phyloP scores from a whole-genome alignment of 2,329 filamentous ascomycete species.

The Nemania serpens region DNA sequence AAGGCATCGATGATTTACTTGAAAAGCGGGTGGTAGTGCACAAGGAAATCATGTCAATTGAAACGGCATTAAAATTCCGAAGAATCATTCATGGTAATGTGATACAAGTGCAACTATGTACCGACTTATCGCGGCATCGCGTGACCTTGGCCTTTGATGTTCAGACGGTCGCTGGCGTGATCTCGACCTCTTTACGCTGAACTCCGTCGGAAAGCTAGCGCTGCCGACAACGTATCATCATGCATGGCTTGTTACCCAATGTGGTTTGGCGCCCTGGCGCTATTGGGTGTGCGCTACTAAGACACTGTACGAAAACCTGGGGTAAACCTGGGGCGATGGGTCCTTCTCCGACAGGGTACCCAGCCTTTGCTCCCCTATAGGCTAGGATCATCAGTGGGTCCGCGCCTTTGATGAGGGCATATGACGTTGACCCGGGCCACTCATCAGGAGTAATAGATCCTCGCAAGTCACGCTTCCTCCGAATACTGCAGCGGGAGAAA shows the following conservation, averaged over 20 bases:
- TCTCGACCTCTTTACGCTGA: conserved; percentile 21
- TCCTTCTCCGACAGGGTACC: neutral
- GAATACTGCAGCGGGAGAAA: neutral
- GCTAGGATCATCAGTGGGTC: neutral
- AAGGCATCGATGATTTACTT: no score
- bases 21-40: no score
- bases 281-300: conserved; percentile 1
- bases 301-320: conserved; percentile 26
- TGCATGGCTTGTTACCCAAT: conserved; percentile 28
- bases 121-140: conserved; percentile 30
- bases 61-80: neutral
- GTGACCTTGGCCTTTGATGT: conserved; percentile 34
- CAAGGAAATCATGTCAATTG: neutral
- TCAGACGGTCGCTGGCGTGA: conserved; percentile 35
- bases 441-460: conserved; percentile 17
- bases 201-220: conserved; percentile 17
- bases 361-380: no score
- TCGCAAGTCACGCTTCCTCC: conserved; percentile 5
- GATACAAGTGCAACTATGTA: conserved; percentile 30
- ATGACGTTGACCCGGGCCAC: conserved; percentile 21
- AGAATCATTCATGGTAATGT: conserved; percentile 3
- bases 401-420: conserved; percentile 1
- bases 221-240: conserved; percentile 26
- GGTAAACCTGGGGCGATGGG: conserved; percentile 35
- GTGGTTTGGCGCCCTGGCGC: conserved; percentile 18